Conservation (phyloP, 2,329 filamentous ascomycete species). For the Talaromyces sp. region DNA sequence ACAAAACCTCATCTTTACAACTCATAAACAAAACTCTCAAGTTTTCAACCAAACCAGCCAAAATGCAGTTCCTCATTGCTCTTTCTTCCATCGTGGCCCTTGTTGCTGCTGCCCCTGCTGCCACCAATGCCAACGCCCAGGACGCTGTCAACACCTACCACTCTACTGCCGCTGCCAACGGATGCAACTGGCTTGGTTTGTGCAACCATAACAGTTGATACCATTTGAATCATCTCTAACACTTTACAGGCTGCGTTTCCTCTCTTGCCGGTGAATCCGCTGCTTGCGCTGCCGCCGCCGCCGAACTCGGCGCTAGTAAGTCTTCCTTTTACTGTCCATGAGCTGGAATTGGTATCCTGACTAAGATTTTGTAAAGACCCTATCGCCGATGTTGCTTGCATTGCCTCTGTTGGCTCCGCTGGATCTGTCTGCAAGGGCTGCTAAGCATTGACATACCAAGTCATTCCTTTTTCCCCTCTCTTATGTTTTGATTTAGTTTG, state of each 20-base stretch:
- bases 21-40: not conserved
- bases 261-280: not conserved
- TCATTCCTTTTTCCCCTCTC: not conserved
- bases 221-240: not conserved
- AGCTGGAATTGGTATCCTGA: not conserved
- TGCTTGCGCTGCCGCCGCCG: not conserved
- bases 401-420: constrained; percentile 1
- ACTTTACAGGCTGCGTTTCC: not conserved
- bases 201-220: not conserved
- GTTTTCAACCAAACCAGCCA: not conserved
- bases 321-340: not conserved
- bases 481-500: not conserved
- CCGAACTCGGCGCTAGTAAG: not conserved
- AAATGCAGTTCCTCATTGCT: constrained; percentile 2
- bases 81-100: not conserved
- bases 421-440: not conserved
- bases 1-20: not conserved
- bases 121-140: not conserved
- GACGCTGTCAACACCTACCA: not conserved
- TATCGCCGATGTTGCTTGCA: constrained; percentile 1
- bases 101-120: not conserved
- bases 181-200: not conserved
- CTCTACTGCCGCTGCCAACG: not conserved
- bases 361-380: not conserved
- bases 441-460: not conserved